Evolutionary conservation across 257 asterid species (phyloP), one percentile per base, ranked within the genome.

Genomic region (Fraxinus cuspidata): DNA sequence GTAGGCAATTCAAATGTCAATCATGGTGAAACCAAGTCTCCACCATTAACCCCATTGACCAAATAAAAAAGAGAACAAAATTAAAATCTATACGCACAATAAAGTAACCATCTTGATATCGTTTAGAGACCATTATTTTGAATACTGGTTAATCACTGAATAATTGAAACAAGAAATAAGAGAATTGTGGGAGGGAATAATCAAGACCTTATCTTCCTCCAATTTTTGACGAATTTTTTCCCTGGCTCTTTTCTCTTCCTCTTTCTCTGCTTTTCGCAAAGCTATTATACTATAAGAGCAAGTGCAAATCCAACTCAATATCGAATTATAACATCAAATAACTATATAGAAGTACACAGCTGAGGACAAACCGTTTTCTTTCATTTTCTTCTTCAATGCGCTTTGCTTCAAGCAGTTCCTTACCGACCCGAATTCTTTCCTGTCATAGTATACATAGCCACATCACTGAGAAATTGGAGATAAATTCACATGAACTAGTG

Each of bases 301-400:
- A 73, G n/a, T 66, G 74, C 28, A 85, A 70, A 66, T 76, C 72
- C 38, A 71, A 64, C 47, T 65, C 79, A 73, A 71, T 73, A 78
- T 40, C 60, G n/a, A 56, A 56, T 11, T 31, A 16, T 49, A 73
- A 73, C 32, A 28, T 58, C n/a, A 76, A 81, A 65, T 27, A 7
- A 44, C 21, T 37, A 27, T 49, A 73, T 44, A 58, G 70, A 21
- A 78, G 67, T 34, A 53, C 47, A 71, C 47, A 83, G 56, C 64
- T 75, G 72, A 60, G 72, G 70, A 25, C 97, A 40, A 32, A 93
- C 99, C 99, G 98, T 87, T 96, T 96, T 90, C 97, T 89, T 89
- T 96, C 99, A 86, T 96, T 96, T 8, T 89, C 99, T 83, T 96
- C 98, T 88, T 96, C 99, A 25, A 90, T 89, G 69, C 97, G 92